phyloP scores from a whole-genome alignment of 768 basidiomycete genomes.

The Favolaschia claudopus region DNA sequence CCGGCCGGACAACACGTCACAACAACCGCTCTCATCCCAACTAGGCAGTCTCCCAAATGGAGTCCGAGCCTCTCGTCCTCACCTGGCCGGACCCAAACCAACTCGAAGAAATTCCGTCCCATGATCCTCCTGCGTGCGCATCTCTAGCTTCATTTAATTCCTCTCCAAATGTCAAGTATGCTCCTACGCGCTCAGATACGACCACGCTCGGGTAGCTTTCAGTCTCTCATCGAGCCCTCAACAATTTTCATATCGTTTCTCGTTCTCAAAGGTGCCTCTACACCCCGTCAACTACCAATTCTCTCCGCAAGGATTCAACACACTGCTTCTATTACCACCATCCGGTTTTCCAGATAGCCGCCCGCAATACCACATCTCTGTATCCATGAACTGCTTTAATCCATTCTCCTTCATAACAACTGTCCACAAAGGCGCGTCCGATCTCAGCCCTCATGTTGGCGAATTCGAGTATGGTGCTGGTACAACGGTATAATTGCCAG shows the following conservation, averaged over 20 bases:
- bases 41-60: no score
- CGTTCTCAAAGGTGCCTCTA: neutral
- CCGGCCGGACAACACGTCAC: neutral
- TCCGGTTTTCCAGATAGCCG: slow-evolving; percentile 23
- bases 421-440: slow-evolving; percentile 36
- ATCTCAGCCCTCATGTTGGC: slow-evolving; percentile 37
- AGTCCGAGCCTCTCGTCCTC: neutral
- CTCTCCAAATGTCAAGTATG: no score
- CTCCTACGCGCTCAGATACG: no score
- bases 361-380: slow-evolving; percentile 41
- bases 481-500: neutral
- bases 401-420: slow-evolving; percentile 45
- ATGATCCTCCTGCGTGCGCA: neutral
- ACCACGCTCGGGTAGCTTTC: neutral
- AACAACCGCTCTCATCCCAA: no score
- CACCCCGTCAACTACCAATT: slow-evolving; percentile 4
- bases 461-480: slow-evolving; percentile 43
- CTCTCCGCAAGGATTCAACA: slow-evolving; percentile 3
- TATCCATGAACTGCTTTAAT: slow-evolving; percentile 44
- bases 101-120: neutral
- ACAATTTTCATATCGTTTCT: no score
- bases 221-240: no score
- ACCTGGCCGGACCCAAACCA: slow-evolving; percentile 1
- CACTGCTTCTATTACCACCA: slow-evolving; percentile 32
- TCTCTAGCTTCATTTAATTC: neutral